These are phyloP conservation scores for Trebouxiophyceae sp. DNA, from an alignment of 163 green algal species.

Conservation along the genomic window DNA sequence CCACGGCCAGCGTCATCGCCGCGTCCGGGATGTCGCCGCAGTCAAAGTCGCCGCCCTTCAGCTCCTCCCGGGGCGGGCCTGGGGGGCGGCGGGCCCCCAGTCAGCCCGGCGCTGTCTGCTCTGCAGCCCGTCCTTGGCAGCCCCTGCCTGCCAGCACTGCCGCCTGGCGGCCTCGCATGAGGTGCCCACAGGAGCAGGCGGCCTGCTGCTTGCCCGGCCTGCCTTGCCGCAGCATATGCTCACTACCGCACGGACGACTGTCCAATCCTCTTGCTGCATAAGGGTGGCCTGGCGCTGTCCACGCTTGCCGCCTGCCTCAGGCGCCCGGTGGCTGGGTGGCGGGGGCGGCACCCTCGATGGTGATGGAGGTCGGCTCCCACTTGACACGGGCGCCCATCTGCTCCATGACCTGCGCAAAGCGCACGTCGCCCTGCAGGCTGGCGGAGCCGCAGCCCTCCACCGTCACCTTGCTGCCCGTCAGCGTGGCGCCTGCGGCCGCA, in stretches of 20 bases:
- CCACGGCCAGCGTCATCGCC: constrained; percentile 96
- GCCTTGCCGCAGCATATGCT: no score
- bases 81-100: constrained; percentile 10
- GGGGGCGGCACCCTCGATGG: constrained; percentile 61
- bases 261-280: no score
- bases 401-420: constrained; percentile 95
- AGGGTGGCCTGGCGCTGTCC: no score
- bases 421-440: constrained; percentile 92
- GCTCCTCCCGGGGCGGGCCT: constrained; percentile 51
- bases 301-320: no score
- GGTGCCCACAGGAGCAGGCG: no score
- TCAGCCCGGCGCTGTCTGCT: no score
- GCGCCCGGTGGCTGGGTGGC: background rate
- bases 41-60: constrained; percentile 90
- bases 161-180: no score
- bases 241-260: no score
- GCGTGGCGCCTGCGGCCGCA: constrained; percentile 66
- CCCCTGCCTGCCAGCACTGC: no score
- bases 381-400: constrained; percentile 91
- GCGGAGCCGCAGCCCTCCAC: constrained; percentile 92
- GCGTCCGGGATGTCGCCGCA: constrained; percentile 98
- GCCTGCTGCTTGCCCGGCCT: no score
- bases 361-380: constrained; percentile 88
- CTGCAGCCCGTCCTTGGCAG: no score
- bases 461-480: constrained; percentile 85